Evolutionary conservation across 805 yeast genomes (phyloP), one percentile per base, ranked within the genome.

Genomic region (Kazachstania martiniae): DNA sequence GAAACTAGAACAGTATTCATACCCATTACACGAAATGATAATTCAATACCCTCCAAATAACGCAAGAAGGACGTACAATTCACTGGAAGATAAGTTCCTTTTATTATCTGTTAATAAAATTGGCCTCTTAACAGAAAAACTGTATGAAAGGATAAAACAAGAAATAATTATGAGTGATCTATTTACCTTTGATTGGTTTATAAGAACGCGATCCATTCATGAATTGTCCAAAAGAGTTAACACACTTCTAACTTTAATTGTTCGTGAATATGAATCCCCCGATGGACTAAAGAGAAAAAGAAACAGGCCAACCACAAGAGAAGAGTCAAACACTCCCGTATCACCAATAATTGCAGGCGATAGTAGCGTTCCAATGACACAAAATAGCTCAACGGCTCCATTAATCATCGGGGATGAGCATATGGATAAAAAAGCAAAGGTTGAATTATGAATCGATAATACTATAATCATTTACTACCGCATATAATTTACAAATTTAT

Each of bases 21-120:
- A 68, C 36, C 86, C 87, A 1, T 50, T 79, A 15, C 74, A 74
- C 28, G 75, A 77, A 27, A 57, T 82, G 53, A 58, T 57, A 4
- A 74, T 82, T 16, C 79, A 72, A 34, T 82, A 79, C 38, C 89
- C 91, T 0, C 87, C 87, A n/a, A 81, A 80, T 49, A 81, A 79
- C 50, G 79, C 91, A 9, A 79, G 81, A 47, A 61, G 86, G 43
- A 66, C 79, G 7, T 82, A 78, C 45, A 73, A 82, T 7, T 70
- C 72, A 21, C 53, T 67, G 0, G 93, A 82, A 48, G 94, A 82
- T 48, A 64, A 83, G 33, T 82, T 75, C 43, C 59, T 82, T 17
- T 49, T 82, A 31, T 44, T 68, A 18, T 68, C 72, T 34, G 78
- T 77, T 1, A 65, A 77, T 51, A 76, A 76, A 43, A 65, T 70